Conservation (phyloP, 2,329 filamentous ascomycete genomes). For the Neofusicoccum parvum region DNA sequence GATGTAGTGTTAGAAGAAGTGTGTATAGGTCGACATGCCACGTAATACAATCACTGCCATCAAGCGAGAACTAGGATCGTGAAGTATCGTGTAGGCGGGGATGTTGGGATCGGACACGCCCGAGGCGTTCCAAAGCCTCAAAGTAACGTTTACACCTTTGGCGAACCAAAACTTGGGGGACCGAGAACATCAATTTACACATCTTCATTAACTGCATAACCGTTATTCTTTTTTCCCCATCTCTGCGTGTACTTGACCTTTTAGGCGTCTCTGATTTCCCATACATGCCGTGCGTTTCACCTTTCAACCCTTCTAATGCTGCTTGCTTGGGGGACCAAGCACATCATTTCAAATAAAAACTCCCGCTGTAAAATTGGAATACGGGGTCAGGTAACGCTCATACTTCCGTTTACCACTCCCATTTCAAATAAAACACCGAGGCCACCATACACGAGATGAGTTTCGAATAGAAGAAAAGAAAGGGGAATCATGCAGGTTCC, state of each 20-base stretch:
- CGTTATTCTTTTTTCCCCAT: conserved; percentile 5
- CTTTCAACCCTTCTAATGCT: conserved; percentile 7
- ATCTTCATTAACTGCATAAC: conserved; percentile 17
- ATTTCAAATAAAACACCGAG: neutral
- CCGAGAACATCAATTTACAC: neutral
- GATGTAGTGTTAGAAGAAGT: no score
- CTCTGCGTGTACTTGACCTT: neutral
- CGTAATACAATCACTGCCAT: no score
- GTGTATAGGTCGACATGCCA: no score
- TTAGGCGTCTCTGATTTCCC: neutral
- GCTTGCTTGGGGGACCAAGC: neutral
- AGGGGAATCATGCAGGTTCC: conserved; percentile 58
- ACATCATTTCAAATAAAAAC: neutral
- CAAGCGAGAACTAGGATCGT: no score
- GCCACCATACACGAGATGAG: neutral
- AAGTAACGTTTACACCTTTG: no score
- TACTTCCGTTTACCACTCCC: neutral
- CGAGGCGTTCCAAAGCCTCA: no score
- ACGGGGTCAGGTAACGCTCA: neutral
- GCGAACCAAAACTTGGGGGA: no score
- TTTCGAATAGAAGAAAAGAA: neutral
- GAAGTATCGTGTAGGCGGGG: no score
- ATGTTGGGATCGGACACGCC: no score
- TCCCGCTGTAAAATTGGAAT: neutral
- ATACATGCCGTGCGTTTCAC: neutral